Conservation (phyloP, 768 basidiomycete genomes). For the Mycena haematopus region DNA sequence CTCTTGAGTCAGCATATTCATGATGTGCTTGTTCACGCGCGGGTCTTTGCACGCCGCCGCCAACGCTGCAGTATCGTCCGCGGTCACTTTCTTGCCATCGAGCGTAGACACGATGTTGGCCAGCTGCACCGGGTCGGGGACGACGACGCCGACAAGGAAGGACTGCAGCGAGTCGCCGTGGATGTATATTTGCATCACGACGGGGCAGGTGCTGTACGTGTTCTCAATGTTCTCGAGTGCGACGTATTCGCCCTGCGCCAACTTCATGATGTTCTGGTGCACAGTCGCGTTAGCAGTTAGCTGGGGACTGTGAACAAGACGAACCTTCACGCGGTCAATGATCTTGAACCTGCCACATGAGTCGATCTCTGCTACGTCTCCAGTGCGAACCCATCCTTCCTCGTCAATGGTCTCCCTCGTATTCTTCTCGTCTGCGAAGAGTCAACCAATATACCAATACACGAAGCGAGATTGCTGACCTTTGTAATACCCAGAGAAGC, state of each 20-base stretch:
- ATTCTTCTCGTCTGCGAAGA: conserved; percentile 72
- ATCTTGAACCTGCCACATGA: conserved; percentile 82
- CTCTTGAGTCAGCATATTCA: conserved; percentile 60
- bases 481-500: conserved; percentile 77
- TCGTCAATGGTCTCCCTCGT: conserved; percentile 81
- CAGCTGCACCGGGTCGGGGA: conserved; percentile 83
- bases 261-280: conserved; percentile 94
- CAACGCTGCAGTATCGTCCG: conserved; percentile 59
- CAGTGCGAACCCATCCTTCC: conserved; percentile 93
- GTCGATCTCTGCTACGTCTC: conserved; percentile 89
- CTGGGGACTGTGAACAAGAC: conserved; percentile 27
- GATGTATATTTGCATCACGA: conserved; percentile 83
- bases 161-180: conserved; percentile 91
- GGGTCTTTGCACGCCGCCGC: conserved; percentile 63
- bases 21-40: conserved; percentile 61
- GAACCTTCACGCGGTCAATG: conserved; percentile 91
- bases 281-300: conserved; percentile 1
- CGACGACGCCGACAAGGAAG: conserved; percentile 83
- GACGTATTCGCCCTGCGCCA: conserved; percentile 97
- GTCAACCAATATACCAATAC: conserved; percentile 5
- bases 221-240: conserved; percentile 96
- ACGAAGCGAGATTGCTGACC: conserved; percentile 48
- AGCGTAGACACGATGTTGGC: conserved; percentile 62
- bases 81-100: conserved; percentile 55
- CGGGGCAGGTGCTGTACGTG: conserved; percentile 69